Evolutionary conservation across 768 basidiomycete species (phyloP).

Genomic region (Amanita pseudoporphyria): DNA sequence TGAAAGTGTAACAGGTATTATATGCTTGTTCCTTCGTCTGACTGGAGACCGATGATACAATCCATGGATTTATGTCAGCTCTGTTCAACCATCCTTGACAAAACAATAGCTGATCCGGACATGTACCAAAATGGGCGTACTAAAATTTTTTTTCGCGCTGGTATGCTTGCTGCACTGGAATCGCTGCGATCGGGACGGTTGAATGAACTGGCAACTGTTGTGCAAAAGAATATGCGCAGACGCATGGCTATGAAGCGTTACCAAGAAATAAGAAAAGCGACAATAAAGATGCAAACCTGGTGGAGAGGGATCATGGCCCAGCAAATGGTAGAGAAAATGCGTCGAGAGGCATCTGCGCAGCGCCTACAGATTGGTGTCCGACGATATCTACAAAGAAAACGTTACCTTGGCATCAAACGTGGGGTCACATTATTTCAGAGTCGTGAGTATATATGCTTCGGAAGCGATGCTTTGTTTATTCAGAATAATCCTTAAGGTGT

Average conservation of each 20-base stretch:
- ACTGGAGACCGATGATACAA: constrained; percentile 84
- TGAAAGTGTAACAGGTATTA: constrained; percentile 60
- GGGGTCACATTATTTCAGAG: constrained; percentile 73
- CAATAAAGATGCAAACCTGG: constrained; percentile 88
- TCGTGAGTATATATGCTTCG: constrained; percentile 39
- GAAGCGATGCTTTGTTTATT: background rate
- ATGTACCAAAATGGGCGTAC: constrained; percentile 96
- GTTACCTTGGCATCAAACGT: constrained; percentile 51
- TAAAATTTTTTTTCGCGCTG: constrained; percentile 99
- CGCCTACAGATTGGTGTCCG: constrained; percentile 69
- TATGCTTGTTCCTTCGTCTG: constrained; percentile 82
- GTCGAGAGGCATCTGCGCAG: constrained; percentile 65
- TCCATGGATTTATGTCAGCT: constrained; percentile 70
- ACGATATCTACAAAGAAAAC: constrained; percentile 62
- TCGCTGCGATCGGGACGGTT: constrained; percentile 80
- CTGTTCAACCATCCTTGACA: constrained; percentile 76
- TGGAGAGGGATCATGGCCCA: constrained; percentile 85
- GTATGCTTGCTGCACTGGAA: constrained; percentile 96
- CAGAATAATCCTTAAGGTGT: constrained; percentile 34
- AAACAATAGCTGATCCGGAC: constrained; percentile 86
- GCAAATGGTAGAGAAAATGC: constrained; percentile 57
- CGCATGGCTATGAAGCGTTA: constrained; percentile 80
- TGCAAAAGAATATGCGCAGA: constrained; percentile 96
- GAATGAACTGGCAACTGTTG: constrained; percentile 85
- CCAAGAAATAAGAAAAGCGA: constrained; percentile 52